Base-by-base conservation (phyloP, 2,329 filamentous ascomycete species). In the Helicocarpus griseus region DNA sequence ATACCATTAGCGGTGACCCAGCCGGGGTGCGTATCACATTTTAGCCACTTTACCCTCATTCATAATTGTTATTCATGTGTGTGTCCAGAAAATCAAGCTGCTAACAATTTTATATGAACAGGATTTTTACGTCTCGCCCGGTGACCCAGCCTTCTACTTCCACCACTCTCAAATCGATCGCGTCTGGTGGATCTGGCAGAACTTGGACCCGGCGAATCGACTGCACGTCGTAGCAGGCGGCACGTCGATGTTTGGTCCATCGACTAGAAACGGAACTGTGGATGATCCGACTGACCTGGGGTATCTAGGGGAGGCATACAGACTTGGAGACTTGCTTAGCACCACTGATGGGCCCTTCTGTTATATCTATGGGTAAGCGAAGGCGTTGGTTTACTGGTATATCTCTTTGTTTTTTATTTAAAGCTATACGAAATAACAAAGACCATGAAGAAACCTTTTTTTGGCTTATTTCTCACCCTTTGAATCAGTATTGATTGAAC, bases 281-380 rank as follows among this genome's bases (percentile, higher is more conserved):
- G 53, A 61, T 40, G 57, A 60, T 47, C n/a, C 52, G 4, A 48
- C 60, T 14, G 53, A 60, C 49, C 47, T 61, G 29, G 53, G 51
- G 9, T 47, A 41, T n/a, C 39, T 59, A n/a, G 54, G 49, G 5
- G 19, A 50, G 9, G 29, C 55, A 4, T 46, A 47, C 8, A 49
- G 48, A 7, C 52, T 60, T n/a, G n/a, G 39, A 11, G 54, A 61
- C 17, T 21, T 59, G 29, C 48, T 56, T 21, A 48, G 54, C 51
- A 60, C 57, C 3, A 53, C 46, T 17, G 52, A 41, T 9, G 56
- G 57, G 1, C 57, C 57, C 2, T 60, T 59, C 22, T 60, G 58
- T 39, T 60, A 60, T 48, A 35, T 57, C 35, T 60, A 60, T 35
- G 35, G 46, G 49, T 50, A 50, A 41, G 8, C n/a, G n/a, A n/a